phyloP scores from a whole-genome alignment of 2,329 filamentous ascomycete genomes.

The Phoma sp. region DNA sequence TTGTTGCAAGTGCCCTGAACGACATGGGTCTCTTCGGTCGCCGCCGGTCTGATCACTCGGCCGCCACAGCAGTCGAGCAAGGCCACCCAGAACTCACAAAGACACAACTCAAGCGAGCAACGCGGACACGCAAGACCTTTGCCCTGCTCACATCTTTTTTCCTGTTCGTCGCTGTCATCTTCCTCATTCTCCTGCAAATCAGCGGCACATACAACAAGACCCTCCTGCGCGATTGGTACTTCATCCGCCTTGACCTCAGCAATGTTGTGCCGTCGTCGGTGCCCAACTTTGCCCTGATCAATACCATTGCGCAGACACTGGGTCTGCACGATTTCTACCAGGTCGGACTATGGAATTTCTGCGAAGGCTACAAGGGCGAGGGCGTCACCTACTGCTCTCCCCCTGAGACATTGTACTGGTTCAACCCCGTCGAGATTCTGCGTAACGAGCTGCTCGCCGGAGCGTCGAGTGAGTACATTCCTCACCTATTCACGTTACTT shows the following conservation, averaged over 20 bases:
- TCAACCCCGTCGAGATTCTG: slow-evolving; percentile 85
- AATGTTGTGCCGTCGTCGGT: slow-evolving; percentile 78
- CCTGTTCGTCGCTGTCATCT: slow-evolving; percentile 76
- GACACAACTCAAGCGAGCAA: slow-evolving; percentile 47
- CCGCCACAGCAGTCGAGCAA: slow-evolving; percentile 20
- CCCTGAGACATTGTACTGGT: slow-evolving; percentile 79
- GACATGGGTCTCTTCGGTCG: slow-evolving; percentile 31
- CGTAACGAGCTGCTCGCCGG: slow-evolving; percentile 79
- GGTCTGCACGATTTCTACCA: slow-evolving; percentile 95
- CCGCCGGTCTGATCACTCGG: slow-evolving; percentile 27
- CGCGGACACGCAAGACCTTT: slow-evolving; percentile 62
- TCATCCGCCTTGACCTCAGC: slow-evolving; percentile 82
- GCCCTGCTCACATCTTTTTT: slow-evolving; percentile 69
- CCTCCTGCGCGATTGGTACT: slow-evolving; percentile 74
- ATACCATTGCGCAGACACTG: slow-evolving; percentile 83
- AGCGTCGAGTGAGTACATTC: slow-evolving; percentile 66
- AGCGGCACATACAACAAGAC: slow-evolving; percentile 71
- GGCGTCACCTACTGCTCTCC: slow-evolving; percentile 78
- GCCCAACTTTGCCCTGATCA: slow-evolving; percentile 76
- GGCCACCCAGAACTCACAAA: slow-evolving; percentile 39
- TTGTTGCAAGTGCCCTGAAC: slow-evolving; percentile 2
- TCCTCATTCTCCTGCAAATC: slow-evolving; percentile 80
- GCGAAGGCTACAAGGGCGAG: slow-evolving; percentile 78
- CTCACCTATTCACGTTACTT: no score
- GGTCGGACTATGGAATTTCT: slow-evolving; percentile 90